Conservation (phyloP, 2,329 filamentous ascomycete species). For the Epicoccum nigrum region DNA sequence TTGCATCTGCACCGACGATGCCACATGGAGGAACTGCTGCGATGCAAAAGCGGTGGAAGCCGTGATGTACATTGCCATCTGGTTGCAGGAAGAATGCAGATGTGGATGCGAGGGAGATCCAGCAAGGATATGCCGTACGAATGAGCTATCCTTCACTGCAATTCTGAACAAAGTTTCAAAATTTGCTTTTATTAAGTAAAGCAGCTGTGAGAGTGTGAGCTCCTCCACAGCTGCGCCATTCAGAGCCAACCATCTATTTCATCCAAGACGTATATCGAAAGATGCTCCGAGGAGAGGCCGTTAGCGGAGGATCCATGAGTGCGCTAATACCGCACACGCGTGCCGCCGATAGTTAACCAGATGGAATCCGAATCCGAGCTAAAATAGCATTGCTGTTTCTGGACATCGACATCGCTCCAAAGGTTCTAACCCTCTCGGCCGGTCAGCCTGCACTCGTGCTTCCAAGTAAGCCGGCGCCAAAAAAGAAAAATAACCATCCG, state of each 20-base stretch:
- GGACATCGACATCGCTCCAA: conserved; percentile 3
- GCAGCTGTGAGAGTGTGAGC: conserved; percentile 15
- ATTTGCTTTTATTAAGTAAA: conserved; percentile 15
- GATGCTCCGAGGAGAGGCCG: conserved; percentile 22
- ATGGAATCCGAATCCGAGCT: conserved; percentile 8
- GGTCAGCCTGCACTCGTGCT: conserved; percentile 7
- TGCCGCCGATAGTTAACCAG: conserved; percentile 1
- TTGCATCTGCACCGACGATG: background rate
- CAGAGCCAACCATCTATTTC: conserved; percentile 25
- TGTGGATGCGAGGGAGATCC: no score
- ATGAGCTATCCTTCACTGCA: background rate
- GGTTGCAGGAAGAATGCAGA: no score
- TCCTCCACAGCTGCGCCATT: conserved; percentile 11
- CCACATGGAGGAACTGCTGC: background rate
- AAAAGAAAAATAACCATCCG: conserved; percentile 22
- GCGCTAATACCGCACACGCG: conserved; percentile 17
- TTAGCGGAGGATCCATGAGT: conserved; percentile 16
- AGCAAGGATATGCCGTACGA: background rate
- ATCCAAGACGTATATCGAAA: conserved; percentile 16
- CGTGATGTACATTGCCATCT: no score
- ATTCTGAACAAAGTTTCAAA: conserved; percentile 8
- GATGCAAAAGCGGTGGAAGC: background rate
- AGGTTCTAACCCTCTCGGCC: conserved; percentile 2
- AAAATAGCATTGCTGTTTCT: conserved; percentile 9
- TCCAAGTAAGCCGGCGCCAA: conserved; percentile 11